A percentile compares a stretch with the other conserved stretches of the same genome.
phyloP scores from a whole-genome alignment of 176 grass and related monocot species.

The Poa pratensis region DNA sequence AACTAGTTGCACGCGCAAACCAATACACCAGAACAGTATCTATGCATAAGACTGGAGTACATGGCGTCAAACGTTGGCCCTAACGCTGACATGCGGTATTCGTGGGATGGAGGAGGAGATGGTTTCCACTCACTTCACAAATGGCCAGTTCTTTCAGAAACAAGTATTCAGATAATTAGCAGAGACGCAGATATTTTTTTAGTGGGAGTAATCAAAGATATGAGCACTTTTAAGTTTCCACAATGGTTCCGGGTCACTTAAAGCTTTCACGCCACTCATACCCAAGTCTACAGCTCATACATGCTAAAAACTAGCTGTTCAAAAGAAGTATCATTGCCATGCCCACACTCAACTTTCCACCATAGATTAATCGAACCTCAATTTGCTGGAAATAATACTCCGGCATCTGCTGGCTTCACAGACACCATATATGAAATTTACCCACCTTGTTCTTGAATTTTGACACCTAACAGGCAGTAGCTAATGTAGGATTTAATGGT shows the following conservation, averaged over 20 bases:
- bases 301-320: background rate
- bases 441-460: background rate
- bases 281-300: background rate
- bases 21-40: background rate
- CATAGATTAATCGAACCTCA: background rate
- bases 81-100: background rate
- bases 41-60: background rate
- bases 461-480: background rate
- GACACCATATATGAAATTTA: background rate
- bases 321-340: constrained; percentile 16
- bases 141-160: background rate
- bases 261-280: constrained; percentile 1
- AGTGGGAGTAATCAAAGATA: background rate
- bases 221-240: background rate
- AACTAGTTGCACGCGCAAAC: background rate
- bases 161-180: background rate
- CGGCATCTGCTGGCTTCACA: background rate
- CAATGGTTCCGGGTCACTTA: background rate
- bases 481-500: no score
- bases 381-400: no score
- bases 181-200: background rate
- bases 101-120: background rate
- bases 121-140: background rate
- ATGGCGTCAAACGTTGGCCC: background rate
- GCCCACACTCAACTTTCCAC: background rate